Evolutionary conservation across 371 early-diverging fungal species (phyloP).

Genomic region (Nosema muscidifuracis): DNA sequence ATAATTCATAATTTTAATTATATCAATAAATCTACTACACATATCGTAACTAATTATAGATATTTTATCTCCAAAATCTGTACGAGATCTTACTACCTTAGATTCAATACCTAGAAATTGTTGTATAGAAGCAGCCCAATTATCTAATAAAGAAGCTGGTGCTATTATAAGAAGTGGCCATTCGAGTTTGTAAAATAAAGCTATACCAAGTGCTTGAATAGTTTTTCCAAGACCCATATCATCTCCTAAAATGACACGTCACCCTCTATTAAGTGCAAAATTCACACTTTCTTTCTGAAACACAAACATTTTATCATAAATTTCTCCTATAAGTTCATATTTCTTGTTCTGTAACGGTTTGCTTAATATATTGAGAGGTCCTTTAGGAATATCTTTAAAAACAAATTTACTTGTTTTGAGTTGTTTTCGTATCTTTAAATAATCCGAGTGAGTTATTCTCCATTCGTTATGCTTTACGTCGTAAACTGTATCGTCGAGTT

Average conservation of each 20-base stretch:
- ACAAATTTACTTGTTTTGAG: constrained; percentile 24
- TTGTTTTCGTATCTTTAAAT: constrained; percentile 17
- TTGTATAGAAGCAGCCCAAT: constrained; percentile 65
- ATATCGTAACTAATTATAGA: constrained; percentile 55
- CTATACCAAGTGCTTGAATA: constrained; percentile 66
- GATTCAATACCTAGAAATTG: constrained; percentile 62
- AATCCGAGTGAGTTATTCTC: constrained; percentile 31
- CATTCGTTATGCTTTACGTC: constrained; percentile 42
- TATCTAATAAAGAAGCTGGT: constrained; percentile 64
- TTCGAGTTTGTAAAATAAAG: constrained; percentile 64
- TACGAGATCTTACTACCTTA: constrained; percentile 17
- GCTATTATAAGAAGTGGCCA: constrained; percentile 68
- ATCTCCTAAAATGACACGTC: constrained; percentile 65
- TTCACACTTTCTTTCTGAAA: constrained; percentile 66
- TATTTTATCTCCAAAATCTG: constrained; percentile 37
- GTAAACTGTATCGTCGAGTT: constrained; percentile 28
- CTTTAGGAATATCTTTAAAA: constrained; percentile 46
- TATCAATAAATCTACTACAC: constrained; percentile 32
- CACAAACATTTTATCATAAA: constrained; percentile 53
- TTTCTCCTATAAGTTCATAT: constrained; percentile 31
- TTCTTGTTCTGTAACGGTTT: background rate
- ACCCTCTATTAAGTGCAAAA: constrained; percentile 62
- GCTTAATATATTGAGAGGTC: constrained; percentile 14
- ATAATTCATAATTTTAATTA: constrained; percentile 12
- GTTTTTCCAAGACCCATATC: constrained; percentile 67